phyloP scores from a whole-genome alignment of 176 grass and related monocot genomes.

The Eremochloa ophiuroides region DNA sequence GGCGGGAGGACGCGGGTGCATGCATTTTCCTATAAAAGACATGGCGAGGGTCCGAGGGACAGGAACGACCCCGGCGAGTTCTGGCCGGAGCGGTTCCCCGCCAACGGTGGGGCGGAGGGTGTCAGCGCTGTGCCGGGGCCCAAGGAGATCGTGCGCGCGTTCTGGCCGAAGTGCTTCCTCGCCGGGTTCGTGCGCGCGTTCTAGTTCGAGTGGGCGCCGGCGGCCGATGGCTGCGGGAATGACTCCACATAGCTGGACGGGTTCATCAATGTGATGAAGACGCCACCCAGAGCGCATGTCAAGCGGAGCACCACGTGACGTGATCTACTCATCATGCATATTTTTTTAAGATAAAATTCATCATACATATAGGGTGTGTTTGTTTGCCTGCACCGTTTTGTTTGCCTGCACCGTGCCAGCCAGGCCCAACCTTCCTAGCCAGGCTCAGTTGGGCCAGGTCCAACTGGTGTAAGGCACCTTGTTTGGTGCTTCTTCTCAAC shows the following conservation, averaged over 20 bases:
- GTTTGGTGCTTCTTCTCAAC: too few species aligned
- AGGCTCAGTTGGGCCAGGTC: too few species aligned
- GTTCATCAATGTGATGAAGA: background rate
- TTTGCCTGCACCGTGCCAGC: too few species aligned
- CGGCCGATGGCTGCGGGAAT: background rate
- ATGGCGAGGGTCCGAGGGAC: background rate
- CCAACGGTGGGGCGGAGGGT: constrained; percentile 14
- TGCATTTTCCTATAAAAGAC: background rate
- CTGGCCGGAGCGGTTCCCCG: constrained; percentile 49
- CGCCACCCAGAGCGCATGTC: background rate
- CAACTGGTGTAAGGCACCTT: too few species aligned
- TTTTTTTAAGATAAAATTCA: too few species aligned
- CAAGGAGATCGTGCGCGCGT: too few species aligned
- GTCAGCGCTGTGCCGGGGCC: background rate
- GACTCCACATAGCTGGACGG: background rate
- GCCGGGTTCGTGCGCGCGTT: background rate
- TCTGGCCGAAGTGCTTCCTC: too few species aligned
- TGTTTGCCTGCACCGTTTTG: too few species aligned
- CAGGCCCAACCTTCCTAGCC: too few species aligned
- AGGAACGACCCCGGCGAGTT: constrained; percentile 18
- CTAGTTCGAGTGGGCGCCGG: constrained; percentile 3
- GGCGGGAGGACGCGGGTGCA: background rate
- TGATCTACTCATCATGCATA: too few species aligned
- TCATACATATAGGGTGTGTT: too few species aligned
- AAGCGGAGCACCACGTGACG: background rate